Evolutionary conservation across 345 rosid genomes (phyloP).

Genomic region (Lepidium sativum): DNA sequence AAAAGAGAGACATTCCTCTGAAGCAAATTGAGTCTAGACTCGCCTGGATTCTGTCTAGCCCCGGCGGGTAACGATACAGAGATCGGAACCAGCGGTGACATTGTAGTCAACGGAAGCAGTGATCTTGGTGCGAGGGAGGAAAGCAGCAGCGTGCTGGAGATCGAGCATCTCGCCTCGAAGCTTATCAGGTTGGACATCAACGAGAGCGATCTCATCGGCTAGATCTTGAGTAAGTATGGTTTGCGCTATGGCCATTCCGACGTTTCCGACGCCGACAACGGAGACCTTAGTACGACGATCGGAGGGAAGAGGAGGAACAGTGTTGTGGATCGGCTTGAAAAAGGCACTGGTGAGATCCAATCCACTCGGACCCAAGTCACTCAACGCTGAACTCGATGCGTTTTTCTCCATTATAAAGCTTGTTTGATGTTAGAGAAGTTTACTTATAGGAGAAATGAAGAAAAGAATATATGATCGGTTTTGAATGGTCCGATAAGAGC

Average conservation of each 20-base stretch:
- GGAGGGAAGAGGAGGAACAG: slow-evolving; percentile 50
- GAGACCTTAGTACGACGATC: slow-evolving; percentile 61
- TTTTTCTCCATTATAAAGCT: slow-evolving; percentile 42
- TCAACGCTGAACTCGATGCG: slow-evolving; percentile 36
- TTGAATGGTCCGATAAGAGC: neutral
- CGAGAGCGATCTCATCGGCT: slow-evolving; percentile 64
- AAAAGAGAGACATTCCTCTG: slow-evolving; percentile 76
- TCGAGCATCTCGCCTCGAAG: slow-evolving; percentile 97
- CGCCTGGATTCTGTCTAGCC: slow-evolving; percentile 75
- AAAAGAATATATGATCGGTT: neutral
- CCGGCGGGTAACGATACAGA: slow-evolving; percentile 91
- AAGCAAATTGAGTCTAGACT: slow-evolving; percentile 73
- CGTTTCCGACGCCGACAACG: slow-evolving; percentile 83
- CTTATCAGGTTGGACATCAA: slow-evolving; percentile 55
- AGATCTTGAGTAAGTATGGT: slow-evolving; percentile 87
- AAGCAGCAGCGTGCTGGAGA: slow-evolving; percentile 97
- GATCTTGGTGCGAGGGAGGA: slow-evolving; percentile 85
- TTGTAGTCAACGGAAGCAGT: slow-evolving; percentile 60
- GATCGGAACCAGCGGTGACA: slow-evolving; percentile 68
- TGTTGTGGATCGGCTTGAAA: slow-evolving; percentile 53
- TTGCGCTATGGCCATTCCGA: slow-evolving; percentile 97
- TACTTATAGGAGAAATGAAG: neutral
- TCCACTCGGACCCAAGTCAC: slow-evolving; percentile 49
- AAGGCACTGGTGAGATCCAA: slow-evolving; percentile 56
- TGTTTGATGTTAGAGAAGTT: neutral